Conservation (phyloP, 768 basidiomycete genomes). For the Russula earlei region DNA sequence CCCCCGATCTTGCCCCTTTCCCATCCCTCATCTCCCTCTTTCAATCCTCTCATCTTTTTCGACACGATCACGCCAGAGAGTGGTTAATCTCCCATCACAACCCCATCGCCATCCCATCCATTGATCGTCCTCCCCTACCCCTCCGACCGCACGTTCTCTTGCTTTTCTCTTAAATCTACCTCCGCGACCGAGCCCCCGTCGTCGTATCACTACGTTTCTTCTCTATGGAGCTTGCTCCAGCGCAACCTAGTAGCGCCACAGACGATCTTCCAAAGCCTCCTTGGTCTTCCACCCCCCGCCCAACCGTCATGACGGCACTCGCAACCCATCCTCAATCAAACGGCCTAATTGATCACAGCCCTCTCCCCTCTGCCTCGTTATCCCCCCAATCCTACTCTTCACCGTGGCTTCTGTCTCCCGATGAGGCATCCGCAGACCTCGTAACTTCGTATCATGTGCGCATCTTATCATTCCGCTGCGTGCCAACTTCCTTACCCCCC, state of each 20-base stretch:
- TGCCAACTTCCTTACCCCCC: conserved; percentile 16
- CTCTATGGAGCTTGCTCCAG: conserved; percentile 18
- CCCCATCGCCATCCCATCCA: not conserved
- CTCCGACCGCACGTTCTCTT: not conserved
- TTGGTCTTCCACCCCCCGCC: conserved; percentile 30
- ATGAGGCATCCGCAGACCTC: conserved; percentile 22
- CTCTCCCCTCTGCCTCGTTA: conserved; percentile 12
- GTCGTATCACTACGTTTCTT: not conserved
- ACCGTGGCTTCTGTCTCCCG: conserved; percentile 27
- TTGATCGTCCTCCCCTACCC: not conserved
- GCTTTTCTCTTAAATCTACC: not conserved
- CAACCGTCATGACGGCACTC: conserved; percentile 14
- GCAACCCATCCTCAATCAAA: conserved; percentile 1
- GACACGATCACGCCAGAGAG: too few species aligned
- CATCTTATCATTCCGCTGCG: not conserved
- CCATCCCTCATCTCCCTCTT: not conserved
- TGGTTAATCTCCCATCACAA: not conserved
- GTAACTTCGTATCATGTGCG: conserved; percentile 16
- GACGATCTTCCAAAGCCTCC: conserved; percentile 12
- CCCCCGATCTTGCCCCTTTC: conserved; percentile 24
- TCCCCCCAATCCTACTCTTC: conserved; percentile 23
- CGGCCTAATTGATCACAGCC: conserved; percentile 6
- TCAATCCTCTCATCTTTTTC: not conserved
- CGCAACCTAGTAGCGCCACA: not conserved
- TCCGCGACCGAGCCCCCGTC: not conserved